phyloP scores from a whole-genome alignment of 1,284 basidiomycete genomes.

The Fomitopsis betulina region DNA sequence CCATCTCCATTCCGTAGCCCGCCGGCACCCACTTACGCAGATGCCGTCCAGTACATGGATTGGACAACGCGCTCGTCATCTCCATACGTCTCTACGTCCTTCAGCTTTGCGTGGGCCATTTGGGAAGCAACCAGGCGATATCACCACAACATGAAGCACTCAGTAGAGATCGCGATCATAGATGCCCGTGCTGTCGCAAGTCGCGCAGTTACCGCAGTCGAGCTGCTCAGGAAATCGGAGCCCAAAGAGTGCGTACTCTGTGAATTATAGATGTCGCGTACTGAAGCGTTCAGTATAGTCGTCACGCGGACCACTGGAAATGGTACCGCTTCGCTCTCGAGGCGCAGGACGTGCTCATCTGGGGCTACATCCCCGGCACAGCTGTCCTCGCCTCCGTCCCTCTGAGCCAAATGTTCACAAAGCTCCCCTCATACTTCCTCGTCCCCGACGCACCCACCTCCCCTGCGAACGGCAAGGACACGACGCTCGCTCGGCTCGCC shows the following conservation, averaged over 20 bases:
- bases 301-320: slow-evolving; percentile 61
- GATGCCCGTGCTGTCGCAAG: slow-evolving; percentile 55
- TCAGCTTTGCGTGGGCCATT: slow-evolving; percentile 74
- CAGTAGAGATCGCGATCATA: slow-evolving; percentile 72
- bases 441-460: slow-evolving; percentile 30
- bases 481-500: slow-evolving; percentile 42
- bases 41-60: slow-evolving; percentile 64
- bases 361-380: slow-evolving; percentile 58
- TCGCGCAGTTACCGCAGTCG: slow-evolving; percentile 57
- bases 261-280: background rate
- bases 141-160: slow-evolving; percentile 62
- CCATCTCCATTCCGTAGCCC: slow-evolving; percentile 18
- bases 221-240: slow-evolving; percentile 48
- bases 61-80: slow-evolving; percentile 69
- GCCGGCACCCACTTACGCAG: slow-evolving; percentile 44
- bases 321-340: slow-evolving; percentile 72
- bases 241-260: slow-evolving; percentile 46
- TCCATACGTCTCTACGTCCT: slow-evolving; percentile 67
- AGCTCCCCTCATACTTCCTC: slow-evolving; percentile 68
- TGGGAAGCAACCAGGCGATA: slow-evolving; percentile 77
- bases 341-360: slow-evolving; percentile 68
- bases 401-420: slow-evolving; percentile 54
- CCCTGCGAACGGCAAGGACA: slow-evolving; percentile 31
- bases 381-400: slow-evolving; percentile 68
- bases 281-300: slow-evolving; percentile 33